These are phyloP conservation scores for Peronosclerospora sorghi DNA, from an alignment of 352 stramenopile genomes.

Conservation along the genomic window DNA sequence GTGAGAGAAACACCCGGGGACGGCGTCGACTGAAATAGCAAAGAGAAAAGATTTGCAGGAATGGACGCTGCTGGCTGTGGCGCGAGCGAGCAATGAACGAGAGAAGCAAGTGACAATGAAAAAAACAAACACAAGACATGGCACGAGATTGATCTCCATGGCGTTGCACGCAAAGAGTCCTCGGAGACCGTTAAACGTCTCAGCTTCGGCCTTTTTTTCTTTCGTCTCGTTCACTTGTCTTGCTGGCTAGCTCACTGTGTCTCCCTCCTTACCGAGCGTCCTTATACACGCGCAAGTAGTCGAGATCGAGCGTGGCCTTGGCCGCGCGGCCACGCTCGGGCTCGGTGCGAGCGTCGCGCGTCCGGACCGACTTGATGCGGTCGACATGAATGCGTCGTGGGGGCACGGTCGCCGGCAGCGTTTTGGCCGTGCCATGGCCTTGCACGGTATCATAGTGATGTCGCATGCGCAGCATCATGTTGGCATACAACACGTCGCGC, in stretches of 20 bases:
- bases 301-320: constrained; percentile 12
- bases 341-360: constrained; percentile 1
- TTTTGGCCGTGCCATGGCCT: constrained; percentile 9
- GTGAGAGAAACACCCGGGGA: constrained; percentile 1
- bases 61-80: too few species aligned
- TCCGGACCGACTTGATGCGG: constrained; percentile 10
- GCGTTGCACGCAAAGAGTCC: too few species aligned
- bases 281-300: constrained; percentile 20
- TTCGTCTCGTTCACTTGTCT: too few species aligned
- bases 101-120: too few species aligned
- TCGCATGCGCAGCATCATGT: constrained; percentile 20
- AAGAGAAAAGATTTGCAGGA: too few species aligned
- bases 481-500: constrained; percentile 11
- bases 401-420: constrained; percentile 8
- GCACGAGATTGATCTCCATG: too few species aligned
- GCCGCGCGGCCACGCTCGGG: background rate
- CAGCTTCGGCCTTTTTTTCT: too few species aligned
- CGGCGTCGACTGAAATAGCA: too few species aligned
- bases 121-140: too few species aligned
- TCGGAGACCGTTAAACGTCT: too few species aligned
- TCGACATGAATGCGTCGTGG: constrained; percentile 12
- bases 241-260: background rate
- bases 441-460: constrained; percentile 19
- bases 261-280: constrained; percentile 9
- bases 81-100: too few species aligned